Conservation (phyloP, 768 basidiomycete genomes). For the Trametes meyenii region DNA sequence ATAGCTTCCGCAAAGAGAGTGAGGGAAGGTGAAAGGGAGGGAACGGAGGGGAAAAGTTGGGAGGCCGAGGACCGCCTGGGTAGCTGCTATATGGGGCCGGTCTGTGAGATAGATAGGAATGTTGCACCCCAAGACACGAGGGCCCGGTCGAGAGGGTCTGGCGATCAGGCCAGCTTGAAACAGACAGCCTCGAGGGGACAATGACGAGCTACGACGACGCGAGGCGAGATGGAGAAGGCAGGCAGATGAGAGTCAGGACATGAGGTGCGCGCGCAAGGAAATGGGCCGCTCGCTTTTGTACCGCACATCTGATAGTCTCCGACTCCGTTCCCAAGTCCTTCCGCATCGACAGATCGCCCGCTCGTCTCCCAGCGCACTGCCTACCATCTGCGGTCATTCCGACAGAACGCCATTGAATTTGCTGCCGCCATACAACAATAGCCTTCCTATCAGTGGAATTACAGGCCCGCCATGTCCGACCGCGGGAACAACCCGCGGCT, state of each 20-base stretch:
- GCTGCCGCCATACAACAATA: constrained; percentile 4
- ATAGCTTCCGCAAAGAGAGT: constrained; percentile 1
- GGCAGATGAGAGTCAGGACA: constrained; percentile 9
- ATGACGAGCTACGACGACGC: constrained; percentile 2
- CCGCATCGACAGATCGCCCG: background rate
- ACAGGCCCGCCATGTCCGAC: constrained; percentile 7
- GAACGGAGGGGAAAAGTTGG: constrained; percentile 3
- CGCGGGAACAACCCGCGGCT: constrained; percentile 4
- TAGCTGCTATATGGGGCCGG: constrained; percentile 5
- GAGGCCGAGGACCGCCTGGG: constrained; percentile 9
- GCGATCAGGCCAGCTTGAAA: constrained; percentile 11
- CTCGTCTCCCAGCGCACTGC: constrained; percentile 7
- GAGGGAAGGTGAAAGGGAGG: constrained; percentile 21
- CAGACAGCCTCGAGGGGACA: constrained; percentile 16
- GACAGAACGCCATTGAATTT: too few relatives aligned
- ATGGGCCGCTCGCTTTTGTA: constrained; percentile 15
- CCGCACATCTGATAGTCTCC: constrained; percentile 7
- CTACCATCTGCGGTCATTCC: background rate
- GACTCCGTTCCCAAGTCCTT: background rate
- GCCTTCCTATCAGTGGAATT: background rate
- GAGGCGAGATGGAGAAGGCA: constrained; percentile 5
- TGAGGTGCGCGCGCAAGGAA: constrained; percentile 15
- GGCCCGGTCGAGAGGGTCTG: background rate
- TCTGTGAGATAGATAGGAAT: constrained; percentile 13
- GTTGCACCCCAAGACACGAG: constrained; percentile 11